Conservation (phyloP, 139 green algal species). For the Haematococcus lacustris region DNA sequence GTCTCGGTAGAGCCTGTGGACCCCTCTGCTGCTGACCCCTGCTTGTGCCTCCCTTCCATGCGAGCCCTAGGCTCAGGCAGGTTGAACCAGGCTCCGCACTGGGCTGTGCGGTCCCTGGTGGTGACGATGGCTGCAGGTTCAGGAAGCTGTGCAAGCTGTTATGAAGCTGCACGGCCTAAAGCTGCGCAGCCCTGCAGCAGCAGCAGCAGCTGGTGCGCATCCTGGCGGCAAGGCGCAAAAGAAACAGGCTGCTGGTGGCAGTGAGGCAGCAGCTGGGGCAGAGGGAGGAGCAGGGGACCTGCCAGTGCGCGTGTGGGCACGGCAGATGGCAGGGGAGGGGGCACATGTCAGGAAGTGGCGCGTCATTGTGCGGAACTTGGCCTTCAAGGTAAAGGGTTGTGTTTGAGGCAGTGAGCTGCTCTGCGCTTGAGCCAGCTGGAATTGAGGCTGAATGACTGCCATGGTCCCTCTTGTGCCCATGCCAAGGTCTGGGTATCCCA, state of each 20-base stretch:
- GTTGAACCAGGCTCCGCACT: too few relatives aligned
- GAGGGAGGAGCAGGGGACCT: not conserved
- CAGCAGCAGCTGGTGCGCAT: slow-evolving; percentile 15
- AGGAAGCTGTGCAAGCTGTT: slow-evolving; percentile 64
- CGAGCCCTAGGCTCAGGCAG: too few relatives aligned
- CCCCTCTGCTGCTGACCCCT: too few relatives aligned
- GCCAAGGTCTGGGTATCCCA: too few relatives aligned
- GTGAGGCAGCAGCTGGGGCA: slow-evolving; percentile 1
- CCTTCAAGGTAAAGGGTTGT: slow-evolving; percentile 57
- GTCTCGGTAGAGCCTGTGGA: too few relatives aligned
- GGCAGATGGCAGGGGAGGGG: slow-evolving; percentile 71
- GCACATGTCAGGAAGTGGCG: slow-evolving; percentile 79
- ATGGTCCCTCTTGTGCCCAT: too few relatives aligned
- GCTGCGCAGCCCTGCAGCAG: slow-evolving; percentile 9
- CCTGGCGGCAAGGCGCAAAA: slow-evolving; percentile 13
- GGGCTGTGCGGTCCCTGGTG: too few relatives aligned
- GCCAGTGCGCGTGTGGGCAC: slow-evolving; percentile 22
- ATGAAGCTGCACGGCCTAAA: slow-evolving; percentile 54
- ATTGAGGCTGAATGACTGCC: too few relatives aligned
- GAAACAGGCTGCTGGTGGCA: slow-evolving; percentile 5
- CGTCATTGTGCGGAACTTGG: slow-evolving; percentile 87
- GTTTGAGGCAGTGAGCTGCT: too few relatives aligned
- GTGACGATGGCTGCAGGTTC: too few relatives aligned
- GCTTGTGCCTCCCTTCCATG: too few relatives aligned
- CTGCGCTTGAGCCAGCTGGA: too few relatives aligned